Percentiles rank a stretch among this genome's conserved stretches.
phyloP scores from a whole-genome alignment of 148 eudicot genomes.

The Suaeda aralocaspica region DNA sequence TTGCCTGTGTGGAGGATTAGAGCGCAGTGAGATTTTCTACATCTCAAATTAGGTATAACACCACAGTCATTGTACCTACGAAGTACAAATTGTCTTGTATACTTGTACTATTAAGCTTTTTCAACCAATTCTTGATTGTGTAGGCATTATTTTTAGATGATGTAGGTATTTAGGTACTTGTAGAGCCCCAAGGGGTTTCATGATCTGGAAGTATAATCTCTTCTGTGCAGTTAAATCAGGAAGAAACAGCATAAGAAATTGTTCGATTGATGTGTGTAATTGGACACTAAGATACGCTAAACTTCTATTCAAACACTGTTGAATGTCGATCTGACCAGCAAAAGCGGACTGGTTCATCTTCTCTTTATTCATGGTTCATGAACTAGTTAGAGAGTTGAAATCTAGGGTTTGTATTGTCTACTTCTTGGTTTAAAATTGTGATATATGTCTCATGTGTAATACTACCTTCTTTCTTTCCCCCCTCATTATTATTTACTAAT shows the following conservation, averaged over 20 bases:
- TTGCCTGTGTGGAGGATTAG: background rate
- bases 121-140: background rate
- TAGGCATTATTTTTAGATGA: background rate
- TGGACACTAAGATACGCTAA: background rate
- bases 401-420: too few species aligned
- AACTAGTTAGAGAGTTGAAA: too few species aligned
- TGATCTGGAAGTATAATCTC: conserved; percentile 18
- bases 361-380: too few species aligned
- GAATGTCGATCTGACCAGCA: background rate
- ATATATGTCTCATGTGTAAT: too few species aligned
- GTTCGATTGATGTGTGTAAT: background rate
- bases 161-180: conserved; percentile 3
- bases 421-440: too few species aligned
- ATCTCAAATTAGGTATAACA: background rate
- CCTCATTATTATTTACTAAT: too few species aligned
- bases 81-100: conserved; percentile 16
- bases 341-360: too few species aligned
- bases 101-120: background rate
- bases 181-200: background rate
- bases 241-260: background rate
- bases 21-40: conserved; percentile 7
- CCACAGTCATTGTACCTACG: conserved; percentile 9
- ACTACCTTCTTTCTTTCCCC: too few species aligned
- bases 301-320: background rate
- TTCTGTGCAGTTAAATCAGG: background rate